Conservation (phyloP, 1,139 yeast genomes). For the Pichia sp. region DNA sequence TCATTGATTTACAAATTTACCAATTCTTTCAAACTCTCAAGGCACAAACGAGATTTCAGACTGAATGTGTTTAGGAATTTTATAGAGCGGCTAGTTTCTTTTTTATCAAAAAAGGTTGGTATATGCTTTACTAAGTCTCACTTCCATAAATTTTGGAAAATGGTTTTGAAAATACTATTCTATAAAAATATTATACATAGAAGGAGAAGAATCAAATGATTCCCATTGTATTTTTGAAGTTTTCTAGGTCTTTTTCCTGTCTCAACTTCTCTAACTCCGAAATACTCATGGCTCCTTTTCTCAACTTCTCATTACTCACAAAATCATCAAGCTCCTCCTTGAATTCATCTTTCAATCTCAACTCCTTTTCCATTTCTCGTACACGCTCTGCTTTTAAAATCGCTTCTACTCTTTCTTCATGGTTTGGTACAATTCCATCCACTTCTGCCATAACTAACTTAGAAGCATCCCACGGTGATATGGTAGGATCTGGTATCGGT, state of each 20-base stretch:
- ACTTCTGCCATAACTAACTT: slow-evolving; percentile 81
- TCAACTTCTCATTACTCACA: slow-evolving; percentile 68
- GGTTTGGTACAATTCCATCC: slow-evolving; percentile 71
- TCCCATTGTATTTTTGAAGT: slow-evolving; percentile 43
- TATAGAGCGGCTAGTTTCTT: background rate
- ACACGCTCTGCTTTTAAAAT: slow-evolving; percentile 79
- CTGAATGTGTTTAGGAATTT: slow-evolving; percentile 2
- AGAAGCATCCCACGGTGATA: slow-evolving; percentile 55
- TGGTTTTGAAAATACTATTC: slow-evolving; percentile 4
- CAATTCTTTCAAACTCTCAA: slow-evolving; percentile 16
- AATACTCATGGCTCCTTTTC: slow-evolving; percentile 72
- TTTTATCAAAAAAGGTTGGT: background rate
- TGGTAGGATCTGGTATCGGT: slow-evolving; percentile 63
- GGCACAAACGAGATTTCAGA: slow-evolving; percentile 6
- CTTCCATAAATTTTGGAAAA: slow-evolving; percentile 4
- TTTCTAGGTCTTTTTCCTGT: slow-evolving; percentile 59
- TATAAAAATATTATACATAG: slow-evolving; percentile 7
- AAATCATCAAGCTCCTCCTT: slow-evolving; percentile 84
- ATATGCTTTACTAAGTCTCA: background rate
- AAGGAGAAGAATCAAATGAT: slow-evolving; percentile 2
- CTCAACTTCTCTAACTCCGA: slow-evolving; percentile 75
- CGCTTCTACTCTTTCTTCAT: slow-evolving; percentile 78
- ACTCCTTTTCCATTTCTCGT: slow-evolving; percentile 63
- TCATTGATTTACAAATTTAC: slow-evolving; percentile 15
- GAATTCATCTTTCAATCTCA: slow-evolving; percentile 55